Base-by-base conservation (phyloP, 768 basidiomycete species). In the Melanogaster broomeanus region DNA sequence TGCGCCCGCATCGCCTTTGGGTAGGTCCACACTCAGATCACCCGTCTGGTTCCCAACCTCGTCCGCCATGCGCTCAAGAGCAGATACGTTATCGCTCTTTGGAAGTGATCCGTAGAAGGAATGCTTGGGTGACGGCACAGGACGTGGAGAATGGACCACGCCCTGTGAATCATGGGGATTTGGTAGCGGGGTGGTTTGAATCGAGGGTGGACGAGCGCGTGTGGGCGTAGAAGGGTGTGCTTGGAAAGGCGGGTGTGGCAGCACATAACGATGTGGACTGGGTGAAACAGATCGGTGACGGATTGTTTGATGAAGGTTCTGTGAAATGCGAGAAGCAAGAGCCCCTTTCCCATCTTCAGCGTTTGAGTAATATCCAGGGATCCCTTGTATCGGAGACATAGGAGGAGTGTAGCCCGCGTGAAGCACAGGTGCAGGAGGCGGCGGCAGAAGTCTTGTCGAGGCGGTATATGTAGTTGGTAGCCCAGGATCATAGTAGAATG, bases 21-120 rank as follows among this genome's bases (percentile, higher is more conserved):
- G 57, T 13, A 59, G 47, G 56, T 64, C 59, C 45, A 49, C 53
- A 41, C 66, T 68, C 48, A 69, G 58, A 55, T 73, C 61, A 19
- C 51, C 42, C 8, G 55, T 58, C 19, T 57, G 56, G 46, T 55
- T 60, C 16, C 62, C 77, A 1, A 80, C 83, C 49, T 78, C 78
- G 28, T 81, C 85, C 0, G 86, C 89, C 75, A 93, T 83, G 65
- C 78, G 76, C 69, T 92, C 90, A 46, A 92, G 73, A 53, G 77
- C 73, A 52, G 82, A 81, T 7, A 92, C 87, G n/a, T 82, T 63
- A 4, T 54, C 42, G n/a, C 61, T 67, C 42, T 57, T 69, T n/a
- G 68, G 63, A 13, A 57, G 30, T n/a, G 49, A 48, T 13, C 54
- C 61, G 16, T 45, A 18, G 7, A 57, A 82, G 0, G 83, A 81